These are phyloP conservation scores for Claviceps purpurea DNA, from an alignment of 2,329 filamentous ascomycete species.

Conservation along the genomic window DNA sequence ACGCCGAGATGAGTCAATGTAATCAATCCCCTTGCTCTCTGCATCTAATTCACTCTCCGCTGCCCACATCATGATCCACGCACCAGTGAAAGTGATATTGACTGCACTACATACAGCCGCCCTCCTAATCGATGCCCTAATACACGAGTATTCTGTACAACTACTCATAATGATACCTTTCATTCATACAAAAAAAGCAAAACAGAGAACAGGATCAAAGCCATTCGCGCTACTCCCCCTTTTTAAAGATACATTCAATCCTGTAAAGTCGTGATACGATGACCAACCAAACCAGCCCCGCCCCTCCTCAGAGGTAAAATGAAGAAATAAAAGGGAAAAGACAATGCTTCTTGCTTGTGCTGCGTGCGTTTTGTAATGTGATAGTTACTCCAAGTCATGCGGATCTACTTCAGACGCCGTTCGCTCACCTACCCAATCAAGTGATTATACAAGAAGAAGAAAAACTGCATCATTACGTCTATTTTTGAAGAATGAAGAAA, in stretches of 20 bases:
- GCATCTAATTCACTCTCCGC: too few relatives aligned
- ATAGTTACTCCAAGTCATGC: background rate
- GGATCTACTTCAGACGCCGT: background rate
- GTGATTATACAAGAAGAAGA: background rate
- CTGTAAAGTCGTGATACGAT: too few relatives aligned
- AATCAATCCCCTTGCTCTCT: too few relatives aligned
- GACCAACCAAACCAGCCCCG: too few relatives aligned
- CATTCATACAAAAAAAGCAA: background rate
- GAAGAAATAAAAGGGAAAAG: background rate
- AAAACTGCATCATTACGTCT: background rate
- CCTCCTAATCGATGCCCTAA: background rate
- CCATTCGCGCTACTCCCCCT: background rate
- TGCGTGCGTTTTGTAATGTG: too few relatives aligned
- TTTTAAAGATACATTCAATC: background rate
- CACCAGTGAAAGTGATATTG: background rate
- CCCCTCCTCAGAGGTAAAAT: background rate
- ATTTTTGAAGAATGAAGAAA: background rate
- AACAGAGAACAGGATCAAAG: background rate
- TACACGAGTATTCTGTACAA: background rate
- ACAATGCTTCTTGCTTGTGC: background rate
- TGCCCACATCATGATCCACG: too few relatives aligned
- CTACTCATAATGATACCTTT: background rate
- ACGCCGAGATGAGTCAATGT: too few relatives aligned
- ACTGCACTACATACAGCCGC: background rate
- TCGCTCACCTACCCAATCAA: background rate